Evolutionary conservation across 2,329 filamentous ascomycete genomes (phyloP).

Genomic region (Ceratocystis papillata): DNA sequence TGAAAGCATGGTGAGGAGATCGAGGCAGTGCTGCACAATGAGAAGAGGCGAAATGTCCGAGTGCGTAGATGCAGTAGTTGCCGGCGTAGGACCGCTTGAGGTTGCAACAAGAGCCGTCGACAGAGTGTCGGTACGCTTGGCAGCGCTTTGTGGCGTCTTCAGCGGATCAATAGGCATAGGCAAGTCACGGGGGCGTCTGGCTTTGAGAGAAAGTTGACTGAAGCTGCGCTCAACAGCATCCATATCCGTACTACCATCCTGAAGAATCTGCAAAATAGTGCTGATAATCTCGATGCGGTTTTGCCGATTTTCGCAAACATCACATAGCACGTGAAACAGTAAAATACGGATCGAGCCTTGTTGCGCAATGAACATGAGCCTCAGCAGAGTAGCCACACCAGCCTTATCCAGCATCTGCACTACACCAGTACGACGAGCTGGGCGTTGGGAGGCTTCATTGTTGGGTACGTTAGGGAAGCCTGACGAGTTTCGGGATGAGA

Average conservation of each 20-base stretch:
- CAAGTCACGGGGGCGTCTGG: constrained; percentile 66
- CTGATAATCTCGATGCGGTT: constrained; percentile 90
- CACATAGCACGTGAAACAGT: constrained; percentile 76
- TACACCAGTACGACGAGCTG: constrained; percentile 53
- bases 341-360: constrained; percentile 75
- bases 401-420: constrained; percentile 96
- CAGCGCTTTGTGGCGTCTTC: constrained; percentile 63
- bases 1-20: constrained; percentile 71
- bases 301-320: constrained; percentile 92
- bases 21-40: constrained; percentile 90
- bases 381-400: constrained; percentile 86
- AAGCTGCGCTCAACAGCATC: constrained; percentile 93
- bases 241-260: constrained; percentile 89
- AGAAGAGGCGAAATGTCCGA: constrained; percentile 87
- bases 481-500: background rate
- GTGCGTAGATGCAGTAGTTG: constrained; percentile 41
- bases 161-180: constrained; percentile 39
- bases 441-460: background rate
- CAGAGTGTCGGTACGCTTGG: constrained; percentile 64
- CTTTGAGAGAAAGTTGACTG: constrained; percentile 79
- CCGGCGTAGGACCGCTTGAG: background rate
- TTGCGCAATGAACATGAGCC: constrained; percentile 96
- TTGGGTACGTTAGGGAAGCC: background rate
- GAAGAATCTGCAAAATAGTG: constrained; percentile 81
- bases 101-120: constrained; percentile 36